A percentile compares a stretch with the other conserved stretches of the same genome.
Conservation (phyloP, 176 grass and related monocot genomes). For the Canna indica region DNA sequence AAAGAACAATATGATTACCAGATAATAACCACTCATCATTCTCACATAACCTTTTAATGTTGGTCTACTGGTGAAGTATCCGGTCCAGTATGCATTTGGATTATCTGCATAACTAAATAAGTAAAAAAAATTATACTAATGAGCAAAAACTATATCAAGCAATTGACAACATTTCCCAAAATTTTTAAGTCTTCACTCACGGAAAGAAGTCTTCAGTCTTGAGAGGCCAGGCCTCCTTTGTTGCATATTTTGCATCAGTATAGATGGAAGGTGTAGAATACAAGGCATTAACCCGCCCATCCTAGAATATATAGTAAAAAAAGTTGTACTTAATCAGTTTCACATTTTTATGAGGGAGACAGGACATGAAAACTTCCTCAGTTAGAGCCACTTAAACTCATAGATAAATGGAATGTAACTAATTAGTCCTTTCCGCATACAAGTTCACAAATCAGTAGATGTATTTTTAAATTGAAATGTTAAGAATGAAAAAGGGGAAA, state of each 20-base stretch:
- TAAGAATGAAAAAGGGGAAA: neutral
- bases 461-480: neutral
- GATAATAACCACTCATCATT: conserved; percentile 80
- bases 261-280: conserved; percentile 99
- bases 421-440: neutral
- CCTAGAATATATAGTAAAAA: conserved; percentile 34
- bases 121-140: conserved; percentile 22
- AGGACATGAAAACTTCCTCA: neutral
- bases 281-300: conserved; percentile 91
- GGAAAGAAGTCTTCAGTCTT: conserved; percentile 98
- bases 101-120: conserved; percentile 83
- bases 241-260: conserved; percentile 86
- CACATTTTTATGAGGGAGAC: neutral
- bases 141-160: conserved; percentile 10
- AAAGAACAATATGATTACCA: conserved; percentile 39
- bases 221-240: conserved; percentile 74
- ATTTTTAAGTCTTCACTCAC: conserved; percentile 35
- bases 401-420: neutral
- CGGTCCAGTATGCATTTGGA: conserved; percentile 91
- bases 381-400: neutral
- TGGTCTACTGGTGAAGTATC: conserved; percentile 96
- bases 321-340: neutral
- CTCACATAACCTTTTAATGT: conserved; percentile 76
- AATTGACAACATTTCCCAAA: neutral
- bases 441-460: neutral